These are phyloP conservation scores for Daldinia sp. DNA, from an alignment of 2,329 filamentous ascomycete genomes.

Conservation along the genomic window DNA sequence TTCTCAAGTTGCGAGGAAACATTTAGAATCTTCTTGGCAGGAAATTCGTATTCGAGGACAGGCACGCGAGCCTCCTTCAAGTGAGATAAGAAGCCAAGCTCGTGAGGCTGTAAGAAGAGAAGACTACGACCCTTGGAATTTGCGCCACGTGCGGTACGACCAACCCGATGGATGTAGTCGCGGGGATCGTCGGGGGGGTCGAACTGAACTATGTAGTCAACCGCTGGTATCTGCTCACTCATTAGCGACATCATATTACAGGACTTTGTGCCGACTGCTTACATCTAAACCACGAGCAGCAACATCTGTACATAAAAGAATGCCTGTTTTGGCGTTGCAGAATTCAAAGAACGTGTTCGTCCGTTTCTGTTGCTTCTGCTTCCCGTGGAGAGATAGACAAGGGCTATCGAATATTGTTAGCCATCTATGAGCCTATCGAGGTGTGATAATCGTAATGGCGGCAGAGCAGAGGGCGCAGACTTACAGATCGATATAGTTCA, in stretches of 20 bases:
- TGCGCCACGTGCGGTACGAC: conserved; percentile 87
- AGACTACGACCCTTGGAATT: conserved; percentile 86
- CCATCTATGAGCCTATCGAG: not conserved
- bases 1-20: conserved; percentile 93
- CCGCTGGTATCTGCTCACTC: conserved; percentile 75
- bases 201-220: conserved; percentile 97
- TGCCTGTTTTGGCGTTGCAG: conserved; percentile 80
- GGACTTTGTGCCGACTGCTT: conserved; percentile 45
- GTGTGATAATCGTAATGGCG: not conserved
- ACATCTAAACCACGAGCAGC: conserved; percentile 92
- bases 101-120: conserved; percentile 91
- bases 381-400: conserved; percentile 77
- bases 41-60: conserved; percentile 96
- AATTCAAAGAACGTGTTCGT: conserved; percentile 99
- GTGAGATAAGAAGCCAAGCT: conserved; percentile 91
- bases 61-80: conserved; percentile 92
- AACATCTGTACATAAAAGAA: conserved; percentile 94
- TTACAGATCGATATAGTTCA: conserved; percentile 92
- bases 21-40: conserved; percentile 88
- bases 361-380: conserved; percentile 99
- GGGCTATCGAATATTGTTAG: conserved; percentile 29
- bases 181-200: conserved; percentile 91
- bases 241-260: conserved; percentile 1
- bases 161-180: conserved; percentile 95
- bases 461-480: conserved; percentile 55